A percentile compares a stretch with the other conserved stretches of the same genome.
phyloP scores from a whole-genome alignment of 441 rosid species.

The Adansonia rubrostipa region DNA sequence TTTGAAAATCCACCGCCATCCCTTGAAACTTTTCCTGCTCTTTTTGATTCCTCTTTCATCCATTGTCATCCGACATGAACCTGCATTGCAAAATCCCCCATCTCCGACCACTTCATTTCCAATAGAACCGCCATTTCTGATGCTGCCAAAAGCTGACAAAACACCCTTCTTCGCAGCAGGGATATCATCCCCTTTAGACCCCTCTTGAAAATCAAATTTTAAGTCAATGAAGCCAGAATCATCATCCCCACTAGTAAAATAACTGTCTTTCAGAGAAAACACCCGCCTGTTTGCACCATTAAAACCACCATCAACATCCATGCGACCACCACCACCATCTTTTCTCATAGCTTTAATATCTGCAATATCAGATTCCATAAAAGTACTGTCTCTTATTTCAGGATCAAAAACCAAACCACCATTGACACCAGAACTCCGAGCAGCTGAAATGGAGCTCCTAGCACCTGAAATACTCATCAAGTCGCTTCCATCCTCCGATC shows the following conservation, averaged over 20 bases:
- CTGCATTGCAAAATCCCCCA: conserved; percentile 44
- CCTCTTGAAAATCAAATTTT: conserved; percentile 70
- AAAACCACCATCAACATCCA: conserved; percentile 27
- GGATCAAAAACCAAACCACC: conserved; percentile 58
- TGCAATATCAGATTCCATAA: conserved; percentile 38
- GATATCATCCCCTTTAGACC: conserved; percentile 26
- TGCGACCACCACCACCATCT: not conserved
- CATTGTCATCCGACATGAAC: conserved; percentile 62
- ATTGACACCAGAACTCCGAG: conserved; percentile 77
- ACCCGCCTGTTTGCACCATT: conserved; percentile 47
- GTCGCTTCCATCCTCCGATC: conserved; percentile 69
- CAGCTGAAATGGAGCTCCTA: conserved; percentile 80
- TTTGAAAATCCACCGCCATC: conserved; percentile 93
- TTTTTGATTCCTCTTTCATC: conserved; percentile 68
- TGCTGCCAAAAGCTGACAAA: conserved; percentile 54
- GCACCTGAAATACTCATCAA: conserved; percentile 63
- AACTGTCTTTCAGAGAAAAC: conserved; percentile 77
- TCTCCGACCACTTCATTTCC: conserved; percentile 30
- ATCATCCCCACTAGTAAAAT: conserved; percentile 68
- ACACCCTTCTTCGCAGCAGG: conserved; percentile 32
- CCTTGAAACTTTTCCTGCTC: conserved; percentile 84
- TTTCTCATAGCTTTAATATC: conserved; percentile 18
- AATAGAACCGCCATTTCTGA: conserved; percentile 38
- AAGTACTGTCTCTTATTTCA: conserved; percentile 45
- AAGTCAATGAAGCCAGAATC: conserved; percentile 88